Evolutionary conservation across 345 rosid species (phyloP), one percentile per base, ranked within the genome.

Genomic region (Schrenkiella parvula): DNA sequence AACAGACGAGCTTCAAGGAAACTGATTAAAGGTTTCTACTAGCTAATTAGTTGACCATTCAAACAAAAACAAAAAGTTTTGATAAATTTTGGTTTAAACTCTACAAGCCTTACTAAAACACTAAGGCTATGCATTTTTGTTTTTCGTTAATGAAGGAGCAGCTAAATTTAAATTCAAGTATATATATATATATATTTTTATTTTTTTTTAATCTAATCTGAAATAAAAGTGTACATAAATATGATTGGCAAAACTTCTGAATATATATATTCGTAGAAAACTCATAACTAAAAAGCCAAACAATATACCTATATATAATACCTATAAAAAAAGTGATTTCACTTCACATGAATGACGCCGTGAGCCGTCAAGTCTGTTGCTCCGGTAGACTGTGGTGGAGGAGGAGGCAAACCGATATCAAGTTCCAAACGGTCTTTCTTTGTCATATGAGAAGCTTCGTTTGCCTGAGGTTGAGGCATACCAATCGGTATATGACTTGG

Each of bases 401-500:
- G 26, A 63, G 65, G 25, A 8, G 72, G 55, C 68, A 67, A 53
- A 50, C 68, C 55, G 23, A 74, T 31, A 29, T 14, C 39, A 59
- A 67, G 73, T 39, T 74, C 68, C 63, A 59, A 59, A 50, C 23
- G 31, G 23, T 74, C 63, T 38, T 57, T 47, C 35, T 64, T 55
- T 57, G 25, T 23, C 41, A 66, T 38, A 66, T 41, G 42, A 46
- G 72, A 35, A 73, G 52, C 51, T 21, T 39, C 55, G 66, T 39
- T 39, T 11, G 68, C 14, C 23, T 63, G 66, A 63, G 64, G 21
- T 4, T 46, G 71, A 54, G 71, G 37, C 43, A 63, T 18, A 54
- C 65, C 75, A 8, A 70, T 76, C 29, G 79, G 71, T 54, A 69
- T 5, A 53, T 47, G 66, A 53, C 79, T 69, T 68, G 75, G 75